These are phyloP conservation scores for Wickerhamiella brachini DNA, from an alignment of 805 yeast genomes.

Conservation along the genomic window DNA sequence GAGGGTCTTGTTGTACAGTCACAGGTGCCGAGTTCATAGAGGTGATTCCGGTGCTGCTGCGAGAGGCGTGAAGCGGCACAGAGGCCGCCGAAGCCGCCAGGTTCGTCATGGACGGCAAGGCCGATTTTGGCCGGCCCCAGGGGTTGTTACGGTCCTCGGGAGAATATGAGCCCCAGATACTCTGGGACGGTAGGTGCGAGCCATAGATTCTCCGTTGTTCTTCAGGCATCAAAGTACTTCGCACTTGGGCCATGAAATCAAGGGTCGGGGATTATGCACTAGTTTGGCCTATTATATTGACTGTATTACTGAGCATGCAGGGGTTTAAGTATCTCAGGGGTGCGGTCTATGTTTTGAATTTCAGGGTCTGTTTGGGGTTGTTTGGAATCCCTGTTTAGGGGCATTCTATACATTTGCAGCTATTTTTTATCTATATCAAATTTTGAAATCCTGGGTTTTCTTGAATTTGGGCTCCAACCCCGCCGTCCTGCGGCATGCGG, in stretches of 20 bases:
- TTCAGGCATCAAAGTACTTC: conserved; percentile 3
- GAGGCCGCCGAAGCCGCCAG: background rate
- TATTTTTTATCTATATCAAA: too few species aligned
- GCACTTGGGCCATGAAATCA: conserved; percentile 2
- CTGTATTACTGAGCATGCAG: background rate
- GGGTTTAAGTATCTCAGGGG: background rate
- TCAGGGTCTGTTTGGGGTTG: too few species aligned
- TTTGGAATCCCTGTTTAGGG: too few species aligned
- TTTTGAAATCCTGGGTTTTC: too few species aligned
- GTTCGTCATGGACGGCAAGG: background rate
- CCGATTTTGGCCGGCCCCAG: background rate
- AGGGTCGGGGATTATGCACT: background rate
- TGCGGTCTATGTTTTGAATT: too few species aligned
- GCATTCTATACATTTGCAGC: too few species aligned
- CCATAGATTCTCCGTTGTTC: background rate
- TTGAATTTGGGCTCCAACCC: too few species aligned
- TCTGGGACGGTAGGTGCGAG: background rate
- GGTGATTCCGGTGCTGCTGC: background rate
- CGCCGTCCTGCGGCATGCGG: too few species aligned
- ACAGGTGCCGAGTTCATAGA: background rate
- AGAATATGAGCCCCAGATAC: conserved; percentile 1
- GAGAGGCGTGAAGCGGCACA: background rate
- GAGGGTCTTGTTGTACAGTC: background rate
- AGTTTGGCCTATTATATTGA: background rate
- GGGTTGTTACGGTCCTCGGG: background rate